Conservation (phyloP, 805 yeast species). For the Pichia sporocuriosa region DNA sequence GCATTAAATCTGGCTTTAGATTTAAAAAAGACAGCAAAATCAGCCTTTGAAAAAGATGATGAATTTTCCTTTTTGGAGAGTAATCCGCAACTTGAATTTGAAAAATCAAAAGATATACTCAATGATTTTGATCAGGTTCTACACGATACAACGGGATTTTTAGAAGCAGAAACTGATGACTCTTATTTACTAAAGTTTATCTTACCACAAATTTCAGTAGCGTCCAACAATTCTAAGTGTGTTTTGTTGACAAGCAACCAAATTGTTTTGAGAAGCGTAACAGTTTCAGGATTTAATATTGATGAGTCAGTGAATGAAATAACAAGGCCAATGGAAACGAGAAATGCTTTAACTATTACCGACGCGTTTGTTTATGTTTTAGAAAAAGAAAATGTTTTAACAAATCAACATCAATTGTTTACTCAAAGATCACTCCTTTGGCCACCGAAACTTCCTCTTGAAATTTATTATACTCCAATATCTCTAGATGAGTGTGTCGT, state of each 20-base stretch:
- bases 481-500: constrained; percentile 38
- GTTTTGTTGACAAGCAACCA: constrained; percentile 51
- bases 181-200: constrained; percentile 55
- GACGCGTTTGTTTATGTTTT: constrained; percentile 52
- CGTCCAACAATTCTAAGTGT: constrained; percentile 40
- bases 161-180: constrained; percentile 23
- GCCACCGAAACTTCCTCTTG: constrained; percentile 67
- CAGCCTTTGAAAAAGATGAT: background rate
- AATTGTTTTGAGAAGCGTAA: constrained; percentile 47
- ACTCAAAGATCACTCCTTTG: constrained; percentile 33
- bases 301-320: constrained; percentile 35
- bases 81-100: constrained; percentile 15
- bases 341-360: constrained; percentile 48
- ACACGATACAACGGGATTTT: constrained; percentile 24
- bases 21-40: constrained; percentile 7
- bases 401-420: constrained; percentile 29
- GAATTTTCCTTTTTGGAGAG: constrained; percentile 9
- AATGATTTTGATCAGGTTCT: constrained; percentile 50
- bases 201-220: constrained; percentile 74
- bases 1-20: constrained; percentile 29
- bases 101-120: constrained; percentile 24
- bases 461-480: constrained; percentile 47
- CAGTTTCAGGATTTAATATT: constrained; percentile 30
- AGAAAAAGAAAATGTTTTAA: constrained; percentile 30
- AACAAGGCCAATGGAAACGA: constrained; percentile 42